A percentile compares a stretch with the other conserved stretches of the same genome.
Conservation (phyloP, 2,329 filamentous ascomycete genomes). For the Apiospora koreana region DNA sequence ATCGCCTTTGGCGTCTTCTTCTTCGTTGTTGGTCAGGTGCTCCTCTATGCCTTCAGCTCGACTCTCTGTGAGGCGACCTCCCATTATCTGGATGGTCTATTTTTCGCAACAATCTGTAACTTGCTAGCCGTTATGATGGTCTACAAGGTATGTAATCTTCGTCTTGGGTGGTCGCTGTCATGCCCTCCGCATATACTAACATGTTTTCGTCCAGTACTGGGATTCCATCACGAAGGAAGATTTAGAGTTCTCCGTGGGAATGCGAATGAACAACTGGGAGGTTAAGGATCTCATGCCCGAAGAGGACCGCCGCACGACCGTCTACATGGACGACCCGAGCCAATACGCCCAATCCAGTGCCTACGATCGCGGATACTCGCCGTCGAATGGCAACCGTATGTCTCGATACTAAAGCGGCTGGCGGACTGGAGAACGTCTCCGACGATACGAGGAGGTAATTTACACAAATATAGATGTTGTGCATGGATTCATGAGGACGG, state of each 20-base stretch:
- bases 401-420: slow-evolving; percentile 32
- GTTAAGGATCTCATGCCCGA: slow-evolving; percentile 88
- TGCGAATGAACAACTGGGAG: slow-evolving; percentile 96
- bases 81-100: slow-evolving; percentile 92
- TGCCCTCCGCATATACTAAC: slow-evolving; percentile 12
- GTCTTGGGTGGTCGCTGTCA: not conserved
- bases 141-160: slow-evolving; percentile 72
- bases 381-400: slow-evolving; percentile 29
- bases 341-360: slow-evolving; percentile 47
- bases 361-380: slow-evolving; percentile 53
- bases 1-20: slow-evolving; percentile 90
- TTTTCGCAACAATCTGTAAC: slow-evolving; percentile 94
- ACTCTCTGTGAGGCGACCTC: slow-evolving; percentile 80
- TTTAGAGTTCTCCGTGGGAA: slow-evolving; percentile 95
- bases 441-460: not conserved
- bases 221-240: slow-evolving; percentile 98
- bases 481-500: not conserved
- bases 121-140: slow-evolving; percentile 98
- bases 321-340: slow-evolving; percentile 72
- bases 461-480: not conserved
- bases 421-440: no score
- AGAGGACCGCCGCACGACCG: slow-evolving; percentile 73
- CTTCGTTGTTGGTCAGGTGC: slow-evolving; percentile 87
- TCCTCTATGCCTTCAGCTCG: slow-evolving; percentile 87
- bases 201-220: slow-evolving; percentile 74